Evolutionary conservation across 1,284 basidiomycete genomes (phyloP), one percentile per base, ranked within the genome.

Genomic region (Apiotrichum sp.): DNA sequence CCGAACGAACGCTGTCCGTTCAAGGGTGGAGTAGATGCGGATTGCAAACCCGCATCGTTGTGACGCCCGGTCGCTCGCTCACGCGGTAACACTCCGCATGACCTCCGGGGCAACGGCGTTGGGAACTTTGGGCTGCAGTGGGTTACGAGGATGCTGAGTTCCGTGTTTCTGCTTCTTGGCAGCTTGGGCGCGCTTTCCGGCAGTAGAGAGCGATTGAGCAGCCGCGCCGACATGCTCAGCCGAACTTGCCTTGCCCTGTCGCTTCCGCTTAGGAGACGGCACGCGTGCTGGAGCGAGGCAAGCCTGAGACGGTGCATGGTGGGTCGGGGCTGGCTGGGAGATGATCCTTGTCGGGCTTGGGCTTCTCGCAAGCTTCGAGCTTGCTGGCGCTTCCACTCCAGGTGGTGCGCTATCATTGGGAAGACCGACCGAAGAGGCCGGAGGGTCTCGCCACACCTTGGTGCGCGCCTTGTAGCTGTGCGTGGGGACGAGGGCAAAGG

Each of bases 401-500:
- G 36, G 36, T 38, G 8, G 36, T 8, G 36, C 36, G 36, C 13
- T 38, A 38, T 13, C 7, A 8, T 7, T 7, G 8, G 36, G 13
- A 38, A 38, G 8, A 38, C 8, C 36, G 7, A 38, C 36, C 13
- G 7, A 7, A 38, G 36, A 8, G 36, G 36, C 36, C 7, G 22
- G 22, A 22, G 7, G 36, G 29, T 45, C 43, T 14, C 45, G 45
- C 45, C 45, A 46, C 33, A 46, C 33, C 13, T 32, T 9, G 45
- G 36, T 13, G 13, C 35, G 45, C 4, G 45, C 45, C n/a, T 29
- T 36, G 36, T 48, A 39, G 5, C 4, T 29, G 3, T 9, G 5
- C 4, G 10, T 13, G 4, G 38, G 42, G 13, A 55, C 43, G 31
- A 55, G 54, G 8, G 54, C 54, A 42, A 56, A 56, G 2, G 44